A percentile compares a stretch with the other conserved stretches of the same genome.
Conservation (phyloP, 805 yeast genomes). For the Lachancea quebecensis region DNA sequence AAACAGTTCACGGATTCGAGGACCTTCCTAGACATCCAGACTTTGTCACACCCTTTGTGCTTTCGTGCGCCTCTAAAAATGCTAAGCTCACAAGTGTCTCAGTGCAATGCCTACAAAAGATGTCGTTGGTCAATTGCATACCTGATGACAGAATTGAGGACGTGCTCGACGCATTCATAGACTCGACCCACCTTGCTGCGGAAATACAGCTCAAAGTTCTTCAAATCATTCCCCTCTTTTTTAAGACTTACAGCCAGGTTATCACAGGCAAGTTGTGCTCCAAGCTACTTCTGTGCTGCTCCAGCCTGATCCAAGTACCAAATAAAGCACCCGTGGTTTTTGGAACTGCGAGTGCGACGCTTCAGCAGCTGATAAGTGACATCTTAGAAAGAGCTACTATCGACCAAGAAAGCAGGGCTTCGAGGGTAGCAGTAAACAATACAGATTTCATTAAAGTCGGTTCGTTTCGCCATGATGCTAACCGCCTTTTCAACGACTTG, state of each 20-base stretch:
- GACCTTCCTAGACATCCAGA: conserved; percentile 41
- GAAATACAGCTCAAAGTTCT: conserved; percentile 83
- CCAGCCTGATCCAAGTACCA: conserved; percentile 54
- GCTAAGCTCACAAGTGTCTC: conserved; percentile 68
- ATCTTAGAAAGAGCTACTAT: conserved; percentile 58
- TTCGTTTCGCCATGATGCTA: conserved; percentile 60
- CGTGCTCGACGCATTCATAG: conserved; percentile 60
- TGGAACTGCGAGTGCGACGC: conserved; percentile 89
- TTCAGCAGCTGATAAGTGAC: conserved; percentile 74
- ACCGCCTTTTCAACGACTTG: conserved; percentile 61
- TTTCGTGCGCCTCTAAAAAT: conserved; percentile 68
- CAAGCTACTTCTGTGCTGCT: conserved; percentile 59
- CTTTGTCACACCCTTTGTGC: conserved; percentile 60
- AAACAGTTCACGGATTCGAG: conserved; percentile 27
- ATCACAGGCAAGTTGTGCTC: conserved; percentile 52
- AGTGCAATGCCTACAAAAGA: conserved; percentile 59
- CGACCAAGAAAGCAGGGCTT: conserved; percentile 17
- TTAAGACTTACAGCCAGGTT: conserved; percentile 52
- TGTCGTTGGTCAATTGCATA: conserved; percentile 49
- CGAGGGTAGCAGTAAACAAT: conserved; percentile 40
- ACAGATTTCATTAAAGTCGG: conserved; percentile 38
- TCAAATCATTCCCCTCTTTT: conserved; percentile 72
- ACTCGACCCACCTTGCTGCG: conserved; percentile 65
- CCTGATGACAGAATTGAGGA: conserved; percentile 46
- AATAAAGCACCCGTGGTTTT: conserved; percentile 70